Base-by-base conservation (phyloP, 1,284 basidiomycete genomes). In the Irpex sp. region DNA sequence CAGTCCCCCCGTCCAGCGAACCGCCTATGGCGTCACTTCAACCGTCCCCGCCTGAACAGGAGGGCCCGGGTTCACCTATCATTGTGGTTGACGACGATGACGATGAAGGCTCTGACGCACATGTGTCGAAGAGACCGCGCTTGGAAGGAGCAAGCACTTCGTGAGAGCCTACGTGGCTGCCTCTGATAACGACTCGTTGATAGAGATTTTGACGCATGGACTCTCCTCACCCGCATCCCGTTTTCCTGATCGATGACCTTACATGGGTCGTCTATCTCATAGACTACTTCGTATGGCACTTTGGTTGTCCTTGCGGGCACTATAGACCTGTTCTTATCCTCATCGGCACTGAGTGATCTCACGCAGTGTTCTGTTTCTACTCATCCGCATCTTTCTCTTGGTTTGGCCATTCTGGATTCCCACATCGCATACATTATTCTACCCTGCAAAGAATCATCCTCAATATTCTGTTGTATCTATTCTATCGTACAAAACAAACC, bases 31-130 rank as follows among this genome's bases (percentile, higher is more conserved):
- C 62, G 26, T 61, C 66, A 50, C 63, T 63, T 67, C 75, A 50
- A 77, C 77, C 31, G 6, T 65, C 81, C 75, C 49, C 79, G 78
- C 49, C 79, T 80, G 53, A 70, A 7, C 66, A 81, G 75, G 50
- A 79, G 78, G 54, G 79, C 79, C 54, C 70, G 5, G 68, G 70
- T 26, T 73, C 72, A 5, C 72, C 74, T 8, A 78, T 86, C 59
- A 73, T 86, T 36, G 78, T 86, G 47, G 83, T 86, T 59, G 86
- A 88, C 63, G 85, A 86, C 39, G 85, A 77, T 62, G 71, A 71
- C 11, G 66, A 83, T 21, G 83, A 81, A 36, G 82, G 17, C 26
- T 26, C 19, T 4, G 53, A 83, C 21, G 80, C 78, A 33, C 86
- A 83, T 57, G 78, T 76, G 17, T 68, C 75, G 59, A 89, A 89